Evolutionary conservation across 805 yeast species (phyloP), one percentile per base, ranked within the genome.

Genomic region (Sugiyamaella boreocaroliniensis): DNA sequence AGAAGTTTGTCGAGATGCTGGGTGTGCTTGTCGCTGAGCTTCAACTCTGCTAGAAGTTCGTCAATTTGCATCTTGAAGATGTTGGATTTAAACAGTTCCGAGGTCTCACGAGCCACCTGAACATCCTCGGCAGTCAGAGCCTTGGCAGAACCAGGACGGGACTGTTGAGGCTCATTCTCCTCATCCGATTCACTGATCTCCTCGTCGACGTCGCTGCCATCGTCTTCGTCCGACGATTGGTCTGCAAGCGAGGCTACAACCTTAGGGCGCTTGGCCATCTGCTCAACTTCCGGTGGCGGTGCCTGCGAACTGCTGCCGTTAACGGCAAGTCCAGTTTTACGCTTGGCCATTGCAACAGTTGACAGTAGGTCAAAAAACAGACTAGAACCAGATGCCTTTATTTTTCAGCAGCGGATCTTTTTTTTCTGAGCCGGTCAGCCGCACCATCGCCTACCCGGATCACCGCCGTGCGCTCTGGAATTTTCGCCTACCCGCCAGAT

Each of bases 11-110:
- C 96, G 52, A 88, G 80, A 47, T 76, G 73, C 48, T 78, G 66
- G 44, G 85, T 77, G 62, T 84, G 83, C 15, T 79, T 68, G 16
- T 87, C 92, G 61, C 86, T 86, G 42, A 90, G 68, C 60, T 81
- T 79, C 42, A 92, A 79, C 68, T 92, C 98, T 59, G 81, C 79
- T 60, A 93, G 72, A 42, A 93, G 73, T 66, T 90, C 98, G 69
- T 90, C 98, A 55, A 93, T 89, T 71, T 93, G 96, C 53, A 93
- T 71, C 68, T 93, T 93, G 81, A 93, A 92, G 51, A 93, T 89
- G 69, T 90, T 93, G 8, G 97, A 89, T 64, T 90, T 89, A 80
- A 90, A 93, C 45, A 92, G 72, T 67, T 90, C 97, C 0, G 95
- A 93, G 0, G 97, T 87, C 67, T 90, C 97, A 61, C 96, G 78